Conservation (phyloP, 108 stramenopile genomes). For the Fragilariopsis cylindrus region DNA sequence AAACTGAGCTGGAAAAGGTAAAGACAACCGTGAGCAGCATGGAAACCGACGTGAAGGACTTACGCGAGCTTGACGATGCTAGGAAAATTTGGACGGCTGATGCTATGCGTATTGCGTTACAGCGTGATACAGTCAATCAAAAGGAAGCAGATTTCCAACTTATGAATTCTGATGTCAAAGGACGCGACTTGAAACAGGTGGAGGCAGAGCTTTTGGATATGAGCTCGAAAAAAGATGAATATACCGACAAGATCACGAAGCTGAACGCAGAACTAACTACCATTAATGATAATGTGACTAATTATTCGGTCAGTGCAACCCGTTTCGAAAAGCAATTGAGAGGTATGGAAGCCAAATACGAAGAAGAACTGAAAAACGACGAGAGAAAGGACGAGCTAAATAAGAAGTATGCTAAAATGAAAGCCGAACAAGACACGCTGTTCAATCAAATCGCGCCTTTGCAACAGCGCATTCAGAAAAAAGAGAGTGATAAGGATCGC, state of each 20-base stretch:
- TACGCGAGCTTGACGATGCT: conserved; percentile 57
- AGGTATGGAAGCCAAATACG: conserved; percentile 68
- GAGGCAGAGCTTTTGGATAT: conserved; percentile 55
- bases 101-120: conserved; percentile 35
- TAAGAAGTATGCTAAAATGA: conserved; percentile 23
- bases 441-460: conserved; percentile 56
- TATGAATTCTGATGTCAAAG: conserved; percentile 30
- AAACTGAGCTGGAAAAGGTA: conserved; percentile 35
- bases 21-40: conserved; percentile 21
- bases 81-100: conserved; percentile 48
- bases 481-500: conserved; percentile 42
- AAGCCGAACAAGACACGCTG: conserved; percentile 20
- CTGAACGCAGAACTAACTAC: conserved; percentile 68
- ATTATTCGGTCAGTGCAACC: conserved; percentile 6
- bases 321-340: conserved; percentile 48
- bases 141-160: conserved; percentile 52
- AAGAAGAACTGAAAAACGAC: conserved; percentile 51
- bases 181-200: conserved; percentile 62
- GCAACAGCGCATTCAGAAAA: conserved; percentile 37
- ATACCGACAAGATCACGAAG: conserved; percentile 49
- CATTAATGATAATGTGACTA: conserved; percentile 47
- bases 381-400: conserved; percentile 53
- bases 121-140: conserved; percentile 51
- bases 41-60: conserved; percentile 35
- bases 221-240: conserved; percentile 53